These are phyloP conservation scores for Vitis hybrid DNA, from an alignment of 177 flowering plant genomes.

Conservation along the genomic window DNA sequence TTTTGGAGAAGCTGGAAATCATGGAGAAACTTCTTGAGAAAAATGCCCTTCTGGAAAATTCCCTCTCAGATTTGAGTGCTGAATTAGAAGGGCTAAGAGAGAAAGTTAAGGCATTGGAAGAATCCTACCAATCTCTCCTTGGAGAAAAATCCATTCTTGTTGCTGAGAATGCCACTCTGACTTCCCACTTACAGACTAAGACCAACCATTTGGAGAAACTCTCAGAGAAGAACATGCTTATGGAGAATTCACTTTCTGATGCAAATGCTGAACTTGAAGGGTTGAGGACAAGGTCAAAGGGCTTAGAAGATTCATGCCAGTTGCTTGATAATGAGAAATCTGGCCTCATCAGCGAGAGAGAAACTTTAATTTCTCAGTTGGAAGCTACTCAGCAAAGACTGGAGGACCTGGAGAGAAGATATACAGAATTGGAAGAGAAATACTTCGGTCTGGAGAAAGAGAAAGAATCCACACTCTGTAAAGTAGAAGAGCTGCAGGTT, in stretches of 20 bases:
- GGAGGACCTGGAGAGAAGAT: slow-evolving; percentile 30
- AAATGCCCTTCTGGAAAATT: slow-evolving; percentile 48
- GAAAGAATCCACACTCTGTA: slow-evolving; percentile 32
- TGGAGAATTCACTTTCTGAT: slow-evolving; percentile 60
- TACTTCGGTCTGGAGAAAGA: slow-evolving; percentile 36
- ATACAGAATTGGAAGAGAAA: slow-evolving; percentile 34
- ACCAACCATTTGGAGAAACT: slow-evolving; percentile 47
- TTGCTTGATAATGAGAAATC: slow-evolving; percentile 49
- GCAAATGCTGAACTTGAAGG: slow-evolving; percentile 58
- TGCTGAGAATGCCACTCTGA: slow-evolving; percentile 48
- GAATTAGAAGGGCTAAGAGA: slow-evolving; percentile 51
- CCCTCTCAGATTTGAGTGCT: slow-evolving; percentile 49
- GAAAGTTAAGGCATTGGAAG: slow-evolving; percentile 49
- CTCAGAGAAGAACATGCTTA: slow-evolving; percentile 40
- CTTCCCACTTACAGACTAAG: slow-evolving; percentile 43
- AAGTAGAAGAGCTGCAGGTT: slow-evolving; percentile 31
- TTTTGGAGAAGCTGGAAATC: slow-evolving; percentile 46
- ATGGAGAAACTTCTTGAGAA: slow-evolving; percentile 56
- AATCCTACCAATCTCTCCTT: slow-evolving; percentile 39
- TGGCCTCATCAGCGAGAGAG: slow-evolving; percentile 39
- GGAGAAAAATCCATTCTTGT: slow-evolving; percentile 49
- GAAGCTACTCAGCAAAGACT: slow-evolving; percentile 26
- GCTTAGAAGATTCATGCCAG: slow-evolving; percentile 50
- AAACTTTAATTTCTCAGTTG: slow-evolving; percentile 29
- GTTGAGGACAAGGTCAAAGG: slow-evolving; percentile 40